These are phyloP conservation scores for Leccinum fallax DNA, from an alignment of 1,284 basidiomycete species.

Conservation along the genomic window DNA sequence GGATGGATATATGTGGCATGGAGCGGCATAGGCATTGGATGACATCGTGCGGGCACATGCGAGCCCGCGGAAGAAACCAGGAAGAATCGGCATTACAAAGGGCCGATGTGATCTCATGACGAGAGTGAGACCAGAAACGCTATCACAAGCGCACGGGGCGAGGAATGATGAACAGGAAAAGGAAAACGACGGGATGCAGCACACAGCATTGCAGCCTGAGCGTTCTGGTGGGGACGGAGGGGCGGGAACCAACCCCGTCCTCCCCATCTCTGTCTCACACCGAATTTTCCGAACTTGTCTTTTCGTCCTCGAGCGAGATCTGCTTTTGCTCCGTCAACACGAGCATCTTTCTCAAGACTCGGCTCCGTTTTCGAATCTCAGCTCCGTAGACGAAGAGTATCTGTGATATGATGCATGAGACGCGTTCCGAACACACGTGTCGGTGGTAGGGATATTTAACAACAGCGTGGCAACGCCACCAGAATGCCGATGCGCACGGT, in stretches of 20 bases:
- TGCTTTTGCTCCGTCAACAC: conserved; percentile 23
- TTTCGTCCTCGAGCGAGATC: not conserved
- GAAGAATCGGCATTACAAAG: not conserved
- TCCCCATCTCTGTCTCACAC: conserved; percentile 2
- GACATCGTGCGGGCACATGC: not conserved
- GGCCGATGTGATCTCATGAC: not conserved
- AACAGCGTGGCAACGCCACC: not conserved
- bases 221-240: not conserved
- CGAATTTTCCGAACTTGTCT: not conserved
- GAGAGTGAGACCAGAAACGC: not conserved
- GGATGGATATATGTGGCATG: not conserved
- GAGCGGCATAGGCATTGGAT: not conserved
- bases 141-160: not conserved
- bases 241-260: not conserved
- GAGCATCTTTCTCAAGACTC: conserved; percentile 52
- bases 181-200: not conserved
- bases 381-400: conserved; percentile 66
- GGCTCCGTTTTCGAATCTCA: conserved; percentile 60
- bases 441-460: not conserved
- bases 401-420: conserved; percentile 24
- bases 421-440: not conserved
- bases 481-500: not conserved
- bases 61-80: not conserved
- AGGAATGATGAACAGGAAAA: not conserved
- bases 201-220: not conserved